These are phyloP conservation scores for Russula sp. DNA, from an alignment of 768 basidiomycete genomes.

Conservation along the genomic window DNA sequence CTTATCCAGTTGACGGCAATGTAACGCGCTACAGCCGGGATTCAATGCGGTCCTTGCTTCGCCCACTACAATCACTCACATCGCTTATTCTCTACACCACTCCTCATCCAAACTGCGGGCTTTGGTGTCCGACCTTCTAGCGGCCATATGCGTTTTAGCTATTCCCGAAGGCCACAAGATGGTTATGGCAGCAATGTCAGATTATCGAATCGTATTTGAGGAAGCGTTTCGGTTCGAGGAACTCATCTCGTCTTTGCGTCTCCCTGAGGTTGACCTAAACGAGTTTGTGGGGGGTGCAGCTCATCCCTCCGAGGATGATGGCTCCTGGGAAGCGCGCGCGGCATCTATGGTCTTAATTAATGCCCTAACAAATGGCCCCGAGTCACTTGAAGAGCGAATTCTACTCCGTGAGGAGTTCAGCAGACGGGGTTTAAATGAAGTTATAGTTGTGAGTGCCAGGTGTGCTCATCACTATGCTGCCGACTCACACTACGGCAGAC, in stretches of 20 bases:
- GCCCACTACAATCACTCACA: slow-evolving; percentile 61
- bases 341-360: slow-evolving; percentile 76
- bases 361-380: slow-evolving; percentile 68
- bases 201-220: slow-evolving; percentile 63
- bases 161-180: slow-evolving; percentile 62
- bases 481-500: slow-evolving; percentile 39
- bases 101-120: slow-evolving; percentile 64
- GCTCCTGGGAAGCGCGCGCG: slow-evolving; percentile 75
- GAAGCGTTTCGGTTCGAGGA: slow-evolving; percentile 79
- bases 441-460: slow-evolving; percentile 60
- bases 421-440: slow-evolving; percentile 76
- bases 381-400: slow-evolving; percentile 72
- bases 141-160: slow-evolving; percentile 76
- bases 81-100: slow-evolving; percentile 63
- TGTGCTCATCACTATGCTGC: neutral
- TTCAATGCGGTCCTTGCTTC: slow-evolving; percentile 61
- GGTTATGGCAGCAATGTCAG: slow-evolving; percentile 73
- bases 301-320: slow-evolving; percentile 45
- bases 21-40: slow-evolving; percentile 47
- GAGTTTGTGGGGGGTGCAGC: slow-evolving; percentile 25
- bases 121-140: slow-evolving; percentile 69
- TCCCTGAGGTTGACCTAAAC: slow-evolving; percentile 42
- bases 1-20: slow-evolving; percentile 13
- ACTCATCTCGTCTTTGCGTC: slow-evolving; percentile 56
- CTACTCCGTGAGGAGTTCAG: slow-evolving; percentile 77